phyloP scores from a whole-genome alignment of 2,329 filamentous ascomycete genomes.

The Aureobasidium sp. region DNA sequence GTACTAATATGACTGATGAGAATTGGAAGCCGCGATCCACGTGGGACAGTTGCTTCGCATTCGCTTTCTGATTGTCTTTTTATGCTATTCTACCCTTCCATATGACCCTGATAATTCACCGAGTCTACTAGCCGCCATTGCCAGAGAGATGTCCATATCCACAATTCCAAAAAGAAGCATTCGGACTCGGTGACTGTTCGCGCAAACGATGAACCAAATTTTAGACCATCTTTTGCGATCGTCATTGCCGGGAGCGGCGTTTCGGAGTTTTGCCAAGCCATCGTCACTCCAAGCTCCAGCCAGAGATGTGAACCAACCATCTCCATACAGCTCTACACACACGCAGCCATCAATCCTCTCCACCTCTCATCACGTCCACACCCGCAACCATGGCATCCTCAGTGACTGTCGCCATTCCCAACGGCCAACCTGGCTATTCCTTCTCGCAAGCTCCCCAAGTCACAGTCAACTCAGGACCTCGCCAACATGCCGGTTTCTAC shows the following conservation, averaged over 20 bases:
- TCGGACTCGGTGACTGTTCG: too few species aligned
- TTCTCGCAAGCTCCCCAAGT: conserved; percentile 46
- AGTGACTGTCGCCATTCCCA: conserved; percentile 11
- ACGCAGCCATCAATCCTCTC: neutral
- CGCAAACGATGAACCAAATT: conserved; percentile 5
- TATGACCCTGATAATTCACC: too few species aligned
- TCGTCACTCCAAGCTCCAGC: conserved; percentile 11
- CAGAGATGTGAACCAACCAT: neutral
- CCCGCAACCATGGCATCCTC: conserved; percentile 13
- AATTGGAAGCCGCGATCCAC: conserved; percentile 1
- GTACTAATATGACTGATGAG: conserved; percentile 14
- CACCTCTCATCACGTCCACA: neutral
- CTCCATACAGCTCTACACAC: neutral
- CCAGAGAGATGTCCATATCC: too few species aligned
- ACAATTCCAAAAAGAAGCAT: too few species aligned
- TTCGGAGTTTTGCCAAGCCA: neutral
- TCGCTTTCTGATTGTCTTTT: neutral
- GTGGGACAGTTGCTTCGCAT: conserved; percentile 13
- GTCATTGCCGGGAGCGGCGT: conserved; percentile 3
- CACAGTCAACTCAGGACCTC: conserved; percentile 37
- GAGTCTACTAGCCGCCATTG: too few species aligned
- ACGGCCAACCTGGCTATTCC: conserved; percentile 47
- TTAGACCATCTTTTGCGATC: conserved; percentile 6
- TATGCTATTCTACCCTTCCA: neutral
- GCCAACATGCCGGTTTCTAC: conserved; percentile 74